phyloP scores from a whole-genome alignment of 306 rosid species.

The Lablab purpureus region DNA sequence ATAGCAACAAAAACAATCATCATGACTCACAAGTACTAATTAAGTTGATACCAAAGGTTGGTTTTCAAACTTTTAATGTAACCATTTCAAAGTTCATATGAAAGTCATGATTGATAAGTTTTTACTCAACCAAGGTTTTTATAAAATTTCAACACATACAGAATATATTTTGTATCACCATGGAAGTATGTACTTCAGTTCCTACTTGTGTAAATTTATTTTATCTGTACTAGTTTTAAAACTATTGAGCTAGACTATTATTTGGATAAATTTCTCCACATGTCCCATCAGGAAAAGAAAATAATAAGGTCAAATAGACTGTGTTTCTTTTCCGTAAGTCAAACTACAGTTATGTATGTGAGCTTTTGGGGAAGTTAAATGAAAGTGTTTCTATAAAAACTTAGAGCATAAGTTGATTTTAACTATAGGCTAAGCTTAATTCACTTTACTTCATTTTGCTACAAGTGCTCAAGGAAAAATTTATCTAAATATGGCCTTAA shows the following conservation, averaged over 20 bases:
- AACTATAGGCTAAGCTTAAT: background rate
- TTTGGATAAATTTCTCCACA: background rate
- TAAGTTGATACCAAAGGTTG: slow-evolving; percentile 17
- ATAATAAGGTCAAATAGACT: background rate
- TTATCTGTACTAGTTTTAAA: background rate
- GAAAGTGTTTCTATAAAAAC: background rate
- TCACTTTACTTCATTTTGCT: background rate
- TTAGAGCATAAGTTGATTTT: background rate
- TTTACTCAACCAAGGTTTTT: slow-evolving; percentile 17
- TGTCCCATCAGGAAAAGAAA: background rate
- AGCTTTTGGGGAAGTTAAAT: background rate
- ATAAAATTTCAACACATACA: slow-evolving; percentile 6
- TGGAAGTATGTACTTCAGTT: slow-evolving; percentile 3
- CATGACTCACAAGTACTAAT: background rate
- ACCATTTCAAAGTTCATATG: slow-evolving; percentile 12
- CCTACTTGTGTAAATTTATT: background rate
- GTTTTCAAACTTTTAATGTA: background rate
- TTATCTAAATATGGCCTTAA: background rate
- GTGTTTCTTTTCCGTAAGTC: background rate
- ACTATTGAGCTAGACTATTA: background rate
- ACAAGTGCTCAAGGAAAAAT: background rate
- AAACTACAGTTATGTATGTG: background rate
- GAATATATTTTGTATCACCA: slow-evolving; percentile 25
- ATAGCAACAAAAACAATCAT: background rate
- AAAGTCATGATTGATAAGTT: slow-evolving; percentile 1